Evolutionary conservation across 495 filamentous ascomycete species (phyloP), one percentile per base, ranked within the genome.

Genomic region (Hypoxylon rickii): DNA sequence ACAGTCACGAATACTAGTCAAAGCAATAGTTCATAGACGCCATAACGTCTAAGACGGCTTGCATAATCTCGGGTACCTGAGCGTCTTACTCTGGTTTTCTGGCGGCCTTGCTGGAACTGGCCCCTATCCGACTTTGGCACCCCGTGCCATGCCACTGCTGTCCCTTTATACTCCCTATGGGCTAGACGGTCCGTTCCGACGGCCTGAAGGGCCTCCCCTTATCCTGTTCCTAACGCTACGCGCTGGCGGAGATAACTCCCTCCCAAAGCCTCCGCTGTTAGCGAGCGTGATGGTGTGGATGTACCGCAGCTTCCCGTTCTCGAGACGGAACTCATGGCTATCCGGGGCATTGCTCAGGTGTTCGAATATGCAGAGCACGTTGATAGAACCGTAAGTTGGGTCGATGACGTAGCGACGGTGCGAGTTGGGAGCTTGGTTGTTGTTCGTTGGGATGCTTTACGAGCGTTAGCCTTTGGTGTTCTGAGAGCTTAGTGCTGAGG

Each of bases 201-300:
- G 36, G 29, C 46, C 31, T 16, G 51, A 42, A 19, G 46, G 37
- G 31, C 36, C 36, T 32, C 45, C 41, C 24, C 58, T 31, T 43
- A 22, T 24, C 36, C 42, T 51, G 24, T 48, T 39, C 32, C 51
- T 13, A 1, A 17, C 51, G 3, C 17, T 18, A 8, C 15, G 46
- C 19, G 38, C 18, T 2, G 51, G 36, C 21, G 20, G 34, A 13
- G 51, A 21, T 19, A 42, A 16, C 43, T 41, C 47, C 0, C 20
- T 40, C 0, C 7, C 32, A 4, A 48, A 44, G 17, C 58, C 64
- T 78, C 41, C 67, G 71, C 39, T 93, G 87, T 41, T 39, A 1
- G 64, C 64, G 19, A 63, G 65, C 1, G 75, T 76, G 58, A 77
- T 75, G 1, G 75, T 74, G 53, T 77, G 75, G 0, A 76, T 33